Evolutionary conservation across 2,329 filamentous ascomycete species (phyloP).

Genomic region (Catunica adiposa): DNA sequence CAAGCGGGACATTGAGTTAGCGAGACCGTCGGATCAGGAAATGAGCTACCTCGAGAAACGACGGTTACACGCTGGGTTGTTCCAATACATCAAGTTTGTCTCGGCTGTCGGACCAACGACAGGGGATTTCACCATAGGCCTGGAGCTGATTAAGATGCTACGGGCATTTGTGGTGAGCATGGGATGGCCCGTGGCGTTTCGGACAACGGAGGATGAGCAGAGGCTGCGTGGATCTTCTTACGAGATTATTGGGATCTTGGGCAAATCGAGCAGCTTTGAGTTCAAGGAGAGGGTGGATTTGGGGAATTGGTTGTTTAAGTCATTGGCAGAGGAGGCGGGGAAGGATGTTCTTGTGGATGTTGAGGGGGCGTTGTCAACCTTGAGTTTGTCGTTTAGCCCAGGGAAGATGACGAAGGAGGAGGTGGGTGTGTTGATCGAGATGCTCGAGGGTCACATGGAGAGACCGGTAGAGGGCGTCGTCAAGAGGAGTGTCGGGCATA

Average conservation of each 20-base stretch:
- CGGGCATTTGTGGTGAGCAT: constrained; percentile 60
- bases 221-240: constrained; percentile 66
- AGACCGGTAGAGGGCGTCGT: constrained; percentile 32
- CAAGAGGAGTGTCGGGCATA: constrained; percentile 62
- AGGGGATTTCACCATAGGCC: constrained; percentile 48
- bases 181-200: constrained; percentile 60
- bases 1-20: constrained; percentile 20
- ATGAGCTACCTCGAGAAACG: constrained; percentile 52
- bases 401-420: constrained; percentile 13
- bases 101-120: constrained; percentile 50
- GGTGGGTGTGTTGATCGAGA: constrained; percentile 24
- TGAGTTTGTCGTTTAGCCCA: constrained; percentile 33
- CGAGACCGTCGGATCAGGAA: background rate
- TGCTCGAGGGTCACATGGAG: constrained; percentile 55
- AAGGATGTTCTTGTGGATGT: constrained; percentile 69
- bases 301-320: constrained; percentile 64
- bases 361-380: constrained; percentile 69
- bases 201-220: constrained; percentile 41
- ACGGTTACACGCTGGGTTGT: constrained; percentile 67
- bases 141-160: constrained; percentile 50
- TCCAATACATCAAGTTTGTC: constrained; percentile 76
- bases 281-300: constrained; percentile 36
- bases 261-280: constrained; percentile 44
- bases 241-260: constrained; percentile 74
- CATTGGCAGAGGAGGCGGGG: constrained; percentile 63